Percentiles rank a stretch among this genome's conserved stretches.
Evolutionary conservation across 108 stramenopile species (phyloP).

Genomic region (Cyclostephanos invisitatus): DNA sequence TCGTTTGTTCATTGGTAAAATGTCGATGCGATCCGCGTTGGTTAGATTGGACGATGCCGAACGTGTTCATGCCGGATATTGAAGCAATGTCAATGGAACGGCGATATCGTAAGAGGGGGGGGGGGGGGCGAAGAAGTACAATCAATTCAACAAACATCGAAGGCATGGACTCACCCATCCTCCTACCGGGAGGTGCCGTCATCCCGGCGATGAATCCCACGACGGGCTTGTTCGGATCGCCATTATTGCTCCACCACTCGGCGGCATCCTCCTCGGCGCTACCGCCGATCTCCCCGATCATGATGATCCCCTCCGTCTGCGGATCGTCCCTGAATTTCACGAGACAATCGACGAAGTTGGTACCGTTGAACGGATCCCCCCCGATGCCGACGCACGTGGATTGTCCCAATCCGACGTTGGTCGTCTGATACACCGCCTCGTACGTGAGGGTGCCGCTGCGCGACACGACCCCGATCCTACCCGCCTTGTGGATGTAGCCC

Average conservation of each 20-base stretch:
- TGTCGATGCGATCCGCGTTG: no score
- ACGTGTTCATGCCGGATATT: no score
- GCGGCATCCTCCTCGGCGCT: conserved; percentile 97
- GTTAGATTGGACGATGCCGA: no score
- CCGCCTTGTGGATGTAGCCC: conserved; percentile 96
- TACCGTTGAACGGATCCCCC: conserved; percentile 99
- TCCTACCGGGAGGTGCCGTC: conserved; percentile 98
- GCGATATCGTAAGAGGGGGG: no score
- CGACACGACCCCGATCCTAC: conserved; percentile 97
- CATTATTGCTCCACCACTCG: conserved; percentile 95
- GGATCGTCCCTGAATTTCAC: conserved; percentile 98
- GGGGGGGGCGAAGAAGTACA: no score
- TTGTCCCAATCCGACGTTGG: conserved; percentile 94
- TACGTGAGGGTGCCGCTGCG: conserved; percentile 97
- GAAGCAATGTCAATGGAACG: no score
- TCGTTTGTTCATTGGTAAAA: no score
- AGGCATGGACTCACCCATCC: conserved; percentile 93
- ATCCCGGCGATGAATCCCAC: conserved; percentile 99
- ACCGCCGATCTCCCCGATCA: conserved; percentile 99
- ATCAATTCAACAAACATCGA: no score
- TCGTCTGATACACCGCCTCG: conserved; percentile 98
- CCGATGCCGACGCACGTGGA: conserved; percentile 98
- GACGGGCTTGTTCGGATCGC: conserved; percentile 98
- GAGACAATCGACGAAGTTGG: conserved; percentile 98
- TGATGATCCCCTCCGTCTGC: conserved; percentile 97